Base-by-base conservation (phyloP, 1,139 yeast species). In the Arxiozyma heterogenica region DNA sequence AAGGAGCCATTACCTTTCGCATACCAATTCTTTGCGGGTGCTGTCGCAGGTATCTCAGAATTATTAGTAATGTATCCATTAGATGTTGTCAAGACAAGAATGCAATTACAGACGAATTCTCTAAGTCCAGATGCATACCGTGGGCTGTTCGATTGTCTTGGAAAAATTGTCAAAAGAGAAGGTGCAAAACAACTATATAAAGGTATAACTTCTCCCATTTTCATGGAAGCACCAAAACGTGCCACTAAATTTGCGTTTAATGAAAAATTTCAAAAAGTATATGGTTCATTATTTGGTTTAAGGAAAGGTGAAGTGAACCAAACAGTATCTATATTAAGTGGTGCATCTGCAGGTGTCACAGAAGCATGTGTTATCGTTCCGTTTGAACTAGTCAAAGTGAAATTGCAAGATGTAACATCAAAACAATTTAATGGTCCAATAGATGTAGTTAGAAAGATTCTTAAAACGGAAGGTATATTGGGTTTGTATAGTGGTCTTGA, bases 171-270 rank as follows among this genome's bases (percentile, higher is more conserved):
- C 62, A 81, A 79, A 64, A 84, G 81, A 61, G 99, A 94, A 73
- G 99, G 98, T 46, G 77, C 82, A 51, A 74, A 84, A 22, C 79
- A 95, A 60, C 78, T 93, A 57, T 94, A 93, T 73, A 84, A 91
- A 70, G 98, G 98, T 61, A 93, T 93, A 64, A 75, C 86, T 38
- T 97, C 98, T 20, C 99, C 99, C 49, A 88, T 93, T 64, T 78
- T 93, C 66, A 93, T 93, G 98, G 99, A 93, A 71, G 98, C 98
- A n/a, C 98, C 98, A 59, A 93, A 93, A 78, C 78, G 91, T 76
- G 98, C 98, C 48, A 91, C 96, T 60, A 93, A 93, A 73, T 93
- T 93, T 68, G 98, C 98, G 53, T 97, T 98, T 59, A 93, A 94
- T 69, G 98, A 94, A 70, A 93, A 90, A 71, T 93, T 96, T 87